phyloP scores from a whole-genome alignment of 2,329 filamentous ascomycete genomes.

The Ophiostoma himal-ulmi region DNA sequence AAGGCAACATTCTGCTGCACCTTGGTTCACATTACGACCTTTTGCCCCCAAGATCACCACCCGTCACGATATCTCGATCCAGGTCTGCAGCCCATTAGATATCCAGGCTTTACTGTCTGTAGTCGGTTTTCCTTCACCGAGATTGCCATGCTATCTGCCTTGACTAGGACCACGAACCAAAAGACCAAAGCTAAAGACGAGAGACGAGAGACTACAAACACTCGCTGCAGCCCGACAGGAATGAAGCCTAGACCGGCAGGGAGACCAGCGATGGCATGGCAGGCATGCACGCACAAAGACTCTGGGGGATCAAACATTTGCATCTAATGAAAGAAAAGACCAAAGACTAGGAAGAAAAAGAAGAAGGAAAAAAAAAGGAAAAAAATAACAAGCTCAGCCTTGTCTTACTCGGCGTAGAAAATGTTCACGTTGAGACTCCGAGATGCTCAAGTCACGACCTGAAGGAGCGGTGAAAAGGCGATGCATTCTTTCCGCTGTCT shows the following conservation, averaged over 20 bases:
- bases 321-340: not conserved
- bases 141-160: not conserved
- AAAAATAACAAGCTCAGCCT: not conserved
- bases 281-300: conserved; percentile 4
- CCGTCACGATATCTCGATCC: not conserved
- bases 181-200: too few relatives aligned
- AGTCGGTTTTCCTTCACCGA: not conserved
- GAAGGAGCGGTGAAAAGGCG: not conserved
- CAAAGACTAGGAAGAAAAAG: not conserved
- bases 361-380: not conserved
- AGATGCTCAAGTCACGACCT: not conserved
- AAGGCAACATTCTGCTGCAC: too few relatives aligned
- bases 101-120: not conserved
- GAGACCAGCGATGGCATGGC: not conserved
- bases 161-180: not conserved
- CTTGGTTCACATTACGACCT: not conserved
- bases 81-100: not conserved
- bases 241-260: not conserved
- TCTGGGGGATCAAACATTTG: not conserved
- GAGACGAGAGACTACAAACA: too few relatives aligned
- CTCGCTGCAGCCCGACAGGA: not conserved
- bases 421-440: not conserved
- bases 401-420: conserved; percentile 1
- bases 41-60: not conserved
- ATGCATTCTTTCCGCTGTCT: conserved; percentile 3